phyloP scores from a whole-genome alignment of 2,329 filamentous ascomycete genomes.

The Colletotrichum camelliae region DNA sequence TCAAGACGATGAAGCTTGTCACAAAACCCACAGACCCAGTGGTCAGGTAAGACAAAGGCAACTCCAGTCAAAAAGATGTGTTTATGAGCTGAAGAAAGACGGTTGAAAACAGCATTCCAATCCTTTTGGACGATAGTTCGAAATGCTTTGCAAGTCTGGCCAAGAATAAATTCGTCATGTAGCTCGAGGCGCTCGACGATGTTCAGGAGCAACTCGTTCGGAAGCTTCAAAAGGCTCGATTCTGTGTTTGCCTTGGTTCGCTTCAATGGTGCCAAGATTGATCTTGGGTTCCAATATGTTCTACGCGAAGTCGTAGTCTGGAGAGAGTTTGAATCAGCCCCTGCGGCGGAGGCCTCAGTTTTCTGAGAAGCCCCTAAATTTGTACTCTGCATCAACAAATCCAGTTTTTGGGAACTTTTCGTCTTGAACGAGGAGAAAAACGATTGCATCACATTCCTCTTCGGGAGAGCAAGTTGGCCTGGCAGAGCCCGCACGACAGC shows the following conservation, averaged over 20 bases:
- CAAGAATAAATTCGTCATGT: not conserved
- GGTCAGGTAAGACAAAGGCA: not conserved
- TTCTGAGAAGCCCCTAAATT: fast-evolving
- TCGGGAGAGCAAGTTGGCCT: not conserved
- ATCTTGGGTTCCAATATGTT: fast-evolving
- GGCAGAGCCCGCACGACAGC: not conserved
- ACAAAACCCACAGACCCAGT: not conserved
- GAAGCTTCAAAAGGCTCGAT: not conserved
- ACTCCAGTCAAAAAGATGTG: not conserved
- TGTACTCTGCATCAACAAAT: not conserved
- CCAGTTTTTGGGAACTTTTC: fast-evolving
- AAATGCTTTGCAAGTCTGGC: not conserved
- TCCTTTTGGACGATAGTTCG: not conserved
- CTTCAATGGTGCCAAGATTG: not conserved
- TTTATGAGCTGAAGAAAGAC: not conserved
- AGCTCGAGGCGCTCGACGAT: not conserved
- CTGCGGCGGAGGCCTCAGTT: fast-evolving
- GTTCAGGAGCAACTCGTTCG: not conserved
- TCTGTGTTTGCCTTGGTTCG: not conserved
- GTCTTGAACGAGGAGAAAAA: not conserved
- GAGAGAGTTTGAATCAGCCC: no score
- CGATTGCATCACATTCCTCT: not conserved
- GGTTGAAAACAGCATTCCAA: not conserved
- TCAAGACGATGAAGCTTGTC: not conserved
- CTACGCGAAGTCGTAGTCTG: not conserved